phyloP scores from a whole-genome alignment of 1,139 yeast genomes.

The Yarrowia galli region DNA sequence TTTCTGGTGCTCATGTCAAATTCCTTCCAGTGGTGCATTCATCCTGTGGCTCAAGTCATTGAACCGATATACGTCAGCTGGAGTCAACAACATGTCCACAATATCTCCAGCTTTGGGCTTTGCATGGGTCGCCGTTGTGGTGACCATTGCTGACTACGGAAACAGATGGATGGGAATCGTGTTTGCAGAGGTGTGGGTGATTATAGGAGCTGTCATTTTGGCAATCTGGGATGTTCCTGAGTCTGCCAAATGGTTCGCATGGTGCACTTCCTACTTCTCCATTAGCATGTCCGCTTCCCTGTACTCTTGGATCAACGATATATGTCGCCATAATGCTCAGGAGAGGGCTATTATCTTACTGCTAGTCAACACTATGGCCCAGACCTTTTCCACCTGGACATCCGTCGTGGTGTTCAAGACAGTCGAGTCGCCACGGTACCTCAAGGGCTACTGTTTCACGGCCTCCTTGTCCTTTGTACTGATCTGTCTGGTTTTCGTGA shows the following conservation, averaged over 20 bases:
- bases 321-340: slow-evolving; percentile 46
- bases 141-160: slow-evolving; percentile 58
- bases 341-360: slow-evolving; percentile 53
- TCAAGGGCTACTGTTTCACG: slow-evolving; percentile 60
- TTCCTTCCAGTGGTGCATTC: slow-evolving; percentile 58
- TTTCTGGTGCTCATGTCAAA: slow-evolving; percentile 67
- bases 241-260: slow-evolving; percentile 56
- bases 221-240: slow-evolving; percentile 55
- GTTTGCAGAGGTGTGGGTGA: slow-evolving; percentile 58
- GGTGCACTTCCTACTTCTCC: slow-evolving; percentile 54
- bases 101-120: slow-evolving; percentile 62
- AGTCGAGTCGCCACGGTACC: slow-evolving; percentile 59
- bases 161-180: slow-evolving; percentile 64
- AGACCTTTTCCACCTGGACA: slow-evolving; percentile 44
- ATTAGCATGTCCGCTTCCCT: slow-evolving; percentile 52
- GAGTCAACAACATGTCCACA: slow-evolving; percentile 55
- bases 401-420: slow-evolving; percentile 60
- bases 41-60: slow-evolving; percentile 58
- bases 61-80: slow-evolving; percentile 34
- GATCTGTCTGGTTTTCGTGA: slow-evolving; percentile 61
- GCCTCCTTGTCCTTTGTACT: slow-evolving; percentile 61
- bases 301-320: too few relatives aligned
- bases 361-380: slow-evolving; percentile 53
- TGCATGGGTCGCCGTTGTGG: slow-evolving; percentile 51
- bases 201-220: slow-evolving; percentile 54